These are phyloP conservation scores for Plantago coronopus DNA, from an alignment of 305 asterid species.

Conservation along the genomic window DNA sequence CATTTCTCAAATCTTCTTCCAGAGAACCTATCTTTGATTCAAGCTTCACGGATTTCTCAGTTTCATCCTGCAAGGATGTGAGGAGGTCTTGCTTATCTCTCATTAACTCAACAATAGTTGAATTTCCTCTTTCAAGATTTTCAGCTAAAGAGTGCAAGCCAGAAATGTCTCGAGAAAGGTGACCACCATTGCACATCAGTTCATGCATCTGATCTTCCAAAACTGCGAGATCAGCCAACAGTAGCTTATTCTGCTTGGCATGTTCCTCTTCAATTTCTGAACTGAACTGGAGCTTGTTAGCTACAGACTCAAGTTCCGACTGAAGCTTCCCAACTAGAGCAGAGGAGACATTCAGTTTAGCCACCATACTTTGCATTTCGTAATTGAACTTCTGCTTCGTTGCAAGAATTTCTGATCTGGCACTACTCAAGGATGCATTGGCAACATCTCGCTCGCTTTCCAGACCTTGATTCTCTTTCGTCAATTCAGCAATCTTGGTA, in stretches of 20 bases:
- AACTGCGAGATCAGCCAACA: slow-evolving; percentile 61
- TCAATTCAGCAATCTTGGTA: slow-evolving; percentile 41
- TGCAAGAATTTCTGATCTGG: slow-evolving; percentile 58
- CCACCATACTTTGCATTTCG: slow-evolving; percentile 44
- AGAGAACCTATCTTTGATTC: slow-evolving; percentile 44
- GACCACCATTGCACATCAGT: slow-evolving; percentile 46
- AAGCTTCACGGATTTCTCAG: slow-evolving; percentile 50
- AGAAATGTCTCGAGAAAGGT: slow-evolving; percentile 48
- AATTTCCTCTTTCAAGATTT: slow-evolving; percentile 49
- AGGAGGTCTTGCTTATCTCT: slow-evolving; percentile 53
- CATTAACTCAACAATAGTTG: slow-evolving; percentile 41
- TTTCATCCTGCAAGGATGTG: slow-evolving; percentile 41
- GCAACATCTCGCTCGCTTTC: slow-evolving; percentile 51
- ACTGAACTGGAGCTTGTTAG: slow-evolving; percentile 46
- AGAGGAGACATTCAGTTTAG: slow-evolving; percentile 52
- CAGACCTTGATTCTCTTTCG: slow-evolving; percentile 61
- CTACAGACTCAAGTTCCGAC: slow-evolving; percentile 62
- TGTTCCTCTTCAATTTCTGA: slow-evolving; percentile 58
- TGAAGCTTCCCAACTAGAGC: slow-evolving; percentile 71
- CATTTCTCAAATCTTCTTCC: slow-evolving; percentile 43
- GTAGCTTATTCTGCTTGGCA: slow-evolving; percentile 41
- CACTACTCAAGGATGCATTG: slow-evolving; percentile 50
- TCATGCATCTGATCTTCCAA: slow-evolving; percentile 67
- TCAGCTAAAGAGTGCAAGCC: slow-evolving; percentile 53
- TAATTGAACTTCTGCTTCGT: slow-evolving; percentile 57